Conservation (phyloP, 2,329 filamentous ascomycete species). For the Pleoardoris graminearum region DNA sequence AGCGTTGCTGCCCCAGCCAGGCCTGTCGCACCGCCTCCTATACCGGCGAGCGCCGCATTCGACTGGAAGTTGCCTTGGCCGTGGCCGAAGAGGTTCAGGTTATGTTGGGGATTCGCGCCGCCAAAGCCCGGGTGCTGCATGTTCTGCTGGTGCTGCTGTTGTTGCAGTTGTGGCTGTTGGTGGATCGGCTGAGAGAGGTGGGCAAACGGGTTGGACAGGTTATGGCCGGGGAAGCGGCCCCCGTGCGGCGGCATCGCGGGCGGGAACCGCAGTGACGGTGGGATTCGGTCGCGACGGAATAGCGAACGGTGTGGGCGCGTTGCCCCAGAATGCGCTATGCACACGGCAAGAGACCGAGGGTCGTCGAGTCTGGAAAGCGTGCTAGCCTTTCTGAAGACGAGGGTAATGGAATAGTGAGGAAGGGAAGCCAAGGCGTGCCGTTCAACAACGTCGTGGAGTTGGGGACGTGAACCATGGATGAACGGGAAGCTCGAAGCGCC, state of each 20-base stretch:
- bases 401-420: neutral
- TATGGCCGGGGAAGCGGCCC: conserved; percentile 61
- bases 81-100: conserved; percentile 60
- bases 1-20: conserved; percentile 59
- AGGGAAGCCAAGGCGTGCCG: conserved; percentile 1
- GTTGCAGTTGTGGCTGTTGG: conserved; percentile 52
- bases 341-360: neutral
- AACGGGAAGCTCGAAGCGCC: conserved; percentile 8
- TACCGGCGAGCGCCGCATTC: conserved; percentile 59
- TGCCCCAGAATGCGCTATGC: neutral
- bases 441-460: neutral
- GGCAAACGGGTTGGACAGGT: conserved; percentile 62
- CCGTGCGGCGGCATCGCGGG: conserved; percentile 61
- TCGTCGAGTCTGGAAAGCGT: neutral
- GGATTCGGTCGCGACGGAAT: conserved; percentile 1
- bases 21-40: conserved; percentile 58
- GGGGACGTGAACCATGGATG: neutral
- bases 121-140: conserved; percentile 72
- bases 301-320: neutral
- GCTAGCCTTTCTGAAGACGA: neutral
- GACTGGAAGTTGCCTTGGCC: conserved; percentile 48
- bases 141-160: conserved; percentile 56
- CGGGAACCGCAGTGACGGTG: conserved; percentile 21
- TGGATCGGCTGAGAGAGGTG: conserved; percentile 56
- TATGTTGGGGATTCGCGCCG: conserved; percentile 58